phyloP scores from a whole-genome alignment of 2,329 filamentous ascomycete species.

The Arthroderma uncinatum region DNA sequence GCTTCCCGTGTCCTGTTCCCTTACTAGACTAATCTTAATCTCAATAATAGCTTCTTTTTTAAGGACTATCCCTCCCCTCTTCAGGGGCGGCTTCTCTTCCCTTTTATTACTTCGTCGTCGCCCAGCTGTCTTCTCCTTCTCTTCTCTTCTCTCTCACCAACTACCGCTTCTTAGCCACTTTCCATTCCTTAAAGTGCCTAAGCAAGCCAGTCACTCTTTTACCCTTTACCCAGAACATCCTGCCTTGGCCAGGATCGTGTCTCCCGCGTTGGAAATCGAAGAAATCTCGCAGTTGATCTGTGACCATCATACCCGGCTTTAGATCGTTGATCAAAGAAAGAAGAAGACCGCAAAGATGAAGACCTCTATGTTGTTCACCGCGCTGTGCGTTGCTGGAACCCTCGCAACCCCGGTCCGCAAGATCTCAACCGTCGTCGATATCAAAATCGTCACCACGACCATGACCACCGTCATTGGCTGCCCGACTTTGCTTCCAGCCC shows the following conservation, averaged over 20 bases:
- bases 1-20: slow-evolving; percentile 6
- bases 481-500: slow-evolving; percentile 5
- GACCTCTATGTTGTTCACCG: slow-evolving; percentile 26
- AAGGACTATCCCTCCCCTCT: background rate
- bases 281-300: slow-evolving; percentile 25
- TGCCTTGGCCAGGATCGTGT: slow-evolving; percentile 19
- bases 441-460: slow-evolving; percentile 29
- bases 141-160: slow-evolving; percentile 9
- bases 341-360: slow-evolving; percentile 7
- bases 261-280: slow-evolving; percentile 11
- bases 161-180: slow-evolving; percentile 16
- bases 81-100: slow-evolving; percentile 11
- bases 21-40: slow-evolving; percentile 10
- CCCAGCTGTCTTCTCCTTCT: background rate
- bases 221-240: slow-evolving; percentile 15
- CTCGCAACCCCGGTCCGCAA: slow-evolving; percentile 27
- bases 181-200: slow-evolving; percentile 20
- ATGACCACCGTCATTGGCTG: slow-evolving; percentile 23
- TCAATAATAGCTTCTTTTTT: slow-evolving; percentile 7
- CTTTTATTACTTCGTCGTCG: slow-evolving; percentile 16
- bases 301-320: slow-evolving; percentile 9
- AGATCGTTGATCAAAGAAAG: background rate
- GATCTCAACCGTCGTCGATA: slow-evolving; percentile 28
- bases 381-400: slow-evolving; percentile 27
- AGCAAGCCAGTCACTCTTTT: slow-evolving; percentile 14